A percentile compares a stretch with the other conserved stretches of the same genome.
These are phyloP conservation scores for Polychaeton citri DNA, from an alignment of 2,329 filamentous ascomycete species.

Conservation along the genomic window DNA sequence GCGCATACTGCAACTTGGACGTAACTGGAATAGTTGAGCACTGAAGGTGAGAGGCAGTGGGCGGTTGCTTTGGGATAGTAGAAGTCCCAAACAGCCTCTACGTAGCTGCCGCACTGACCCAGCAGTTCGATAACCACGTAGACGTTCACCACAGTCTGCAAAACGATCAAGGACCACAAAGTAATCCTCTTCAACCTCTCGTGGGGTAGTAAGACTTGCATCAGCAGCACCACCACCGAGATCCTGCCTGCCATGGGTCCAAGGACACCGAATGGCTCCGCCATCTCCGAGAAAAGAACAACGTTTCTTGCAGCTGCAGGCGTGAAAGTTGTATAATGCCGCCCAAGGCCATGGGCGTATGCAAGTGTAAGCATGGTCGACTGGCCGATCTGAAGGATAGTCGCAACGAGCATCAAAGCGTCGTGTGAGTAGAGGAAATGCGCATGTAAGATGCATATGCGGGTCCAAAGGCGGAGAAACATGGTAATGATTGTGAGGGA, in stretches of 20 bases:
- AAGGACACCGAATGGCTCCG: not conserved
- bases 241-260: not conserved
- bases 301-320: not conserved
- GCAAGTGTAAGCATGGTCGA: not conserved
- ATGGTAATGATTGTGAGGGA: not conserved
- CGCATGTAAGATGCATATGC: not conserved
- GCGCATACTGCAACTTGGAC: conserved; percentile 3
- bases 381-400: not conserved
- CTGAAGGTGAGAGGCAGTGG: conserved; percentile 2
- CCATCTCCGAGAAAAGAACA: not conserved
- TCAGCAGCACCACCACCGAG: not conserved
- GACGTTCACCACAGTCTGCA: conserved; percentile 3
- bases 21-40: conserved; percentile 3
- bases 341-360: not conserved
- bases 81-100: conserved; percentile 5
- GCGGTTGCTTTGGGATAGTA: conserved; percentile 1
- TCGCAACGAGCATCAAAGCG: not conserved
- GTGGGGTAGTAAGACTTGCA: not conserved
- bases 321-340: not conserved
- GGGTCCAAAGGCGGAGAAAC: not conserved
- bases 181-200: not conserved
- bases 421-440: not conserved
- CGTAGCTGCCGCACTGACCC: conserved; percentile 4
- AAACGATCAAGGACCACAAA: conserved; percentile 2
- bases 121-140: conserved; percentile 3